phyloP scores from a whole-genome alignment of 176 grass and related monocot species.

The Triticum monococcum region DNA sequence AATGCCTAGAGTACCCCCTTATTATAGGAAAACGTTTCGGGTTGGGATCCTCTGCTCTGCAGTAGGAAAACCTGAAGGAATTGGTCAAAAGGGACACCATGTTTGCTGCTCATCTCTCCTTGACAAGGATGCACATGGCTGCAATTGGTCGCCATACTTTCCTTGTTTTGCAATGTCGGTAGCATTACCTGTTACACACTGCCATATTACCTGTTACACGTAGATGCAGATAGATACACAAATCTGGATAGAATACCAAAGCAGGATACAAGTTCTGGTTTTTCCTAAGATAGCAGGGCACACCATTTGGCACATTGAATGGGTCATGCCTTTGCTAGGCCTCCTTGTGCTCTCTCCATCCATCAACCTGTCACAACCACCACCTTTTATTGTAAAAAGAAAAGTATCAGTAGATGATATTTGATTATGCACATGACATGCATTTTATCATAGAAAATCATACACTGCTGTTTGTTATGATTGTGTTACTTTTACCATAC shows the following conservation, averaged over 20 bases:
- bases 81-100: background rate
- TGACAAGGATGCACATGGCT: background rate
- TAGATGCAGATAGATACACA: background rate
- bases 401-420: background rate
- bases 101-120: background rate
- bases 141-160: background rate
- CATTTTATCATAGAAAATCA: background rate
- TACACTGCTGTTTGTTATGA: background rate
- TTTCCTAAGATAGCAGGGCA: background rate
- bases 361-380: background rate
- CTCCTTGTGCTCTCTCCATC: background rate
- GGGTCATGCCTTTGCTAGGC: background rate
- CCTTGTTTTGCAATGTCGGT: background rate
- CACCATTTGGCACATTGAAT: background rate
- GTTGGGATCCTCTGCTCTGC: background rate
- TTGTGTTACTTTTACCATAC: background rate
- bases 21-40: background rate
- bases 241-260: background rate
- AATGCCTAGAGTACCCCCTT: background rate
- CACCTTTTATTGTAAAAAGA: background rate
- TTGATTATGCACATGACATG: background rate
- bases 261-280: background rate
- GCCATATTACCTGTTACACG: too few relatives aligned
- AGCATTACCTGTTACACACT: background rate
- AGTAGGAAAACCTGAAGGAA: background rate